Evolutionary conservation across 768 basidiomycete genomes (phyloP), one percentile per base, ranked within the genome.

Genomic region (Russula emetica): DNA sequence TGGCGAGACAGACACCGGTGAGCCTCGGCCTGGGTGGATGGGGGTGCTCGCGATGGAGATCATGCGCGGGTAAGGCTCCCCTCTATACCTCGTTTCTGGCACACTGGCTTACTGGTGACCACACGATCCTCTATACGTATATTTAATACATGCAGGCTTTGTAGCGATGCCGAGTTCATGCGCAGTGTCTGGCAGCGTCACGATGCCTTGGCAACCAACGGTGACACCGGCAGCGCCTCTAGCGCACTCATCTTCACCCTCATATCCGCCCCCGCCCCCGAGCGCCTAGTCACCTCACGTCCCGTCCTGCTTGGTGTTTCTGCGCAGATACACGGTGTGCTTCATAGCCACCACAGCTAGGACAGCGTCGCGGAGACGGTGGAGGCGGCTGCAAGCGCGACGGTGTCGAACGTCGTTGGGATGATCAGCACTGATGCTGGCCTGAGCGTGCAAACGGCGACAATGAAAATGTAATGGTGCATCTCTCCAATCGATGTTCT

Each of bases 241-340:
- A 83, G 83, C 42, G 85, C 87, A 20, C 87, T 87, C 58, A 82
- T 92, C 10, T 89, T 95, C 71, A 83, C 79, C 9, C 83, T 85
- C 16, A 82, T 98, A 45, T 85, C 90, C 0, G 85, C 92, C 0
- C 78, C n/a, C n/a, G n/a, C n/a, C n/a, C n/a, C n/a, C n/a, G n/a
- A n/a, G n/a, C n/a, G n/a, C n/a, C n/a, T n/a, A n/a, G n/a, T 99
- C 60, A 93, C 92, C 0, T 94, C 97, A 74, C 94, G 89, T 65
- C 96, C 96, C 0, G 80, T 84, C 1, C 72, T 96, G 0, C 83
- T 99, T 2, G 96, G 96, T 1, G 83, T 89, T 7, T 78, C 83
- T 42, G 73, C 85, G 5, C 89, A 94, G 71, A 90, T 97, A 82
- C 82, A 84, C 61, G 95, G 96, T 2, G 73, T 94, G n/a, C n/a